Base-by-base conservation (phyloP, 805 yeast species). In the Spathaspora hagerdaliae region DNA sequence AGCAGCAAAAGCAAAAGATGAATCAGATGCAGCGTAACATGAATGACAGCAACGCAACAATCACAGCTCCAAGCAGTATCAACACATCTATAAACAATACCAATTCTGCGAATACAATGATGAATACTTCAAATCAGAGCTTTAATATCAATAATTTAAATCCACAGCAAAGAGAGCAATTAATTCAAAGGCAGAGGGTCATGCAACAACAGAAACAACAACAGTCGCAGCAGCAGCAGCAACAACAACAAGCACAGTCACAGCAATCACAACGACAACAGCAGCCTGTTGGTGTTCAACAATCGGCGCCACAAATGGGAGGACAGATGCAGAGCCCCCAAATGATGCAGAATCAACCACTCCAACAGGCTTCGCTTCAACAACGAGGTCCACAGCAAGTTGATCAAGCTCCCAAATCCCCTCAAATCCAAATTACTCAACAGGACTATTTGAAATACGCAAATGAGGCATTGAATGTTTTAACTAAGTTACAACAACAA, bases 1-100 rank as follows among this genome's bases (percentile, higher is more conserved):
- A 75, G 47, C 78, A 74, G 48, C 79, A 75, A 50, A 74, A 71
- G 47, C 34, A 37, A 2, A 63, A 61, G 45, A 45, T 64, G 51
- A 57, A 52, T 41, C 61, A 58, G 37, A 49, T 60, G 54, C 56
- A 57, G 42, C 53, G 45, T 15, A 51, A 51, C 27, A 36, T 49
- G 11, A 13, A 24, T 32, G 33, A 27, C 34, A 31, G 24, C 7
- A 44, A 29, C 33, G 42, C 31, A 57, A 49, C 32, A 54, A 54
- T 39, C 52, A 9, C 32, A 9, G 32, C 32, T 29, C 32, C 9
- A 29, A 46, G 24, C 50, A 49, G 13, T 56, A 49, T 19, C 33
- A 39, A 19, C 27, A 27, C 36, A 24, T 42, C 32, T 39, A 40
- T 43, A 47, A 50, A 39, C 39, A 45, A 41, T 36, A 44, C 42